Evolutionary conservation across 1,284 basidiomycete genomes (phyloP).

Genomic region (Ganoderma sinense): DNA sequence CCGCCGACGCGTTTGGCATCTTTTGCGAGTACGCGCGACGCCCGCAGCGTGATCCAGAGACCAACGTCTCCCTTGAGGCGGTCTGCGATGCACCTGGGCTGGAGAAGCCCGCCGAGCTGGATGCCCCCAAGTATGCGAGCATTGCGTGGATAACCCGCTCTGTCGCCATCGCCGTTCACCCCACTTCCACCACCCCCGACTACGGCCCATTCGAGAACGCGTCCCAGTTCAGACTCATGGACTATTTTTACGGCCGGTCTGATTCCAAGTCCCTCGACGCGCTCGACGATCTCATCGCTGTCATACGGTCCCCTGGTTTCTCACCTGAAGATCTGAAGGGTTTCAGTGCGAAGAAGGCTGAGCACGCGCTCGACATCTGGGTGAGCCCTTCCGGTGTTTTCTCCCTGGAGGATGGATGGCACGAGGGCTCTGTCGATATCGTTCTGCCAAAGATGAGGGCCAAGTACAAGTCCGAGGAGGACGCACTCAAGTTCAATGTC

Average conservation of each 20-base stretch:
- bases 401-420: constrained; percentile 35
- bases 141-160: constrained; percentile 9
- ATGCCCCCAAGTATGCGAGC: not conserved
- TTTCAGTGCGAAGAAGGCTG: constrained; percentile 25
- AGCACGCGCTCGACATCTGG: constrained; percentile 23
- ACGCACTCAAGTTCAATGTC: constrained; percentile 34
- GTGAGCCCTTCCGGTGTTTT: not conserved
- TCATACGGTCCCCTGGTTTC: constrained; percentile 28
- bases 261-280: not conserved
- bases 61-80: no score
- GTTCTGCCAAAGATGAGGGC: constrained; percentile 11
- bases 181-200: not conserved
- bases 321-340: constrained; percentile 23
- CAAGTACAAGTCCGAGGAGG: constrained; percentile 29
- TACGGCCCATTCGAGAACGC: not conserved
- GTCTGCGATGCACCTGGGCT: not conserved
- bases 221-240: constrained; percentile 1
- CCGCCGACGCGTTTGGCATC: no score
- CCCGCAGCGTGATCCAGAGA: no score
- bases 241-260: constrained; percentile 8
- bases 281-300: constrained; percentile 9
- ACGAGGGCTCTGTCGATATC: not conserved
- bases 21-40: no score
- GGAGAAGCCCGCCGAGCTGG: not conserved
- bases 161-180: not conserved